Percentiles rank a stretch among this genome's conserved stretches.
These are phyloP conservation scores for Suhomyces kunorum DNA, from an alignment of 1,139 yeast genomes.

Conservation along the genomic window DNA sequence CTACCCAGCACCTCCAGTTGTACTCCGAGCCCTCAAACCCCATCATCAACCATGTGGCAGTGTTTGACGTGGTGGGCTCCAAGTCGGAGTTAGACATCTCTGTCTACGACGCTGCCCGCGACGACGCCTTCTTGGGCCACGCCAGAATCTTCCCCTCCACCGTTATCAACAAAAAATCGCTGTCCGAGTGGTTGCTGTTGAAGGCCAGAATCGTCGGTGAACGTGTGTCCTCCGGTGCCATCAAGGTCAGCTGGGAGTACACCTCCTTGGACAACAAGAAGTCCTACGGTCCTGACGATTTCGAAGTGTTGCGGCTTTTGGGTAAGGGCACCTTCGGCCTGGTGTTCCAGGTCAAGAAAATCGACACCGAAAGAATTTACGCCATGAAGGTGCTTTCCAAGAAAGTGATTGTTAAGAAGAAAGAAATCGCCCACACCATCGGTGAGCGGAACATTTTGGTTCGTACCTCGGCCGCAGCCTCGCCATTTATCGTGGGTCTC, in stretches of 20 bases:
- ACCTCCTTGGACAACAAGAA: slow-evolving; percentile 62
- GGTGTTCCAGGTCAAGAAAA: slow-evolving; percentile 91
- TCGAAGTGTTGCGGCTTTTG: slow-evolving; percentile 81
- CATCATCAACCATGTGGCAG: slow-evolving; percentile 42
- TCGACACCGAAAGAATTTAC: slow-evolving; percentile 83
- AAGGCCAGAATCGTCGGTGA: slow-evolving; percentile 77
- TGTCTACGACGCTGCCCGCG: slow-evolving; percentile 79
- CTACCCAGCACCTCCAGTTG: slow-evolving; percentile 57
- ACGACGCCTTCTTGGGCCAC: slow-evolving; percentile 86
- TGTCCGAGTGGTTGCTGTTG: slow-evolving; percentile 70
- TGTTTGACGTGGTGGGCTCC: slow-evolving; percentile 85
- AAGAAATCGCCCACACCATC: slow-evolving; percentile 95
- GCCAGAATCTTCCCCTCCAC: slow-evolving; percentile 72
- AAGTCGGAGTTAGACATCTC: slow-evolving; percentile 83
- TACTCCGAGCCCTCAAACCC: slow-evolving; percentile 14
- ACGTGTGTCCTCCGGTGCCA: slow-evolving; percentile 66
- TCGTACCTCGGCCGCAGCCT: slow-evolving; percentile 75
- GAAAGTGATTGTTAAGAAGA: slow-evolving; percentile 91
- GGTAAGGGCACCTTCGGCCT: slow-evolving; percentile 99
- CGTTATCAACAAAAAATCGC: slow-evolving; percentile 33
- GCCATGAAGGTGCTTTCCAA: slow-evolving; percentile 97
- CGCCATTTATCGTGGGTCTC: slow-evolving; percentile 89
- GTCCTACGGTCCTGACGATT: slow-evolving; percentile 90
- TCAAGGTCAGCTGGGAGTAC: slow-evolving; percentile 73
- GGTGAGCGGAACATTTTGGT: slow-evolving; percentile 95